Percentiles rank a stretch among this genome's conserved stretches.
phyloP scores from a whole-genome alignment of 1,139 yeast genomes.

The Kodamaea sp. region DNA sequence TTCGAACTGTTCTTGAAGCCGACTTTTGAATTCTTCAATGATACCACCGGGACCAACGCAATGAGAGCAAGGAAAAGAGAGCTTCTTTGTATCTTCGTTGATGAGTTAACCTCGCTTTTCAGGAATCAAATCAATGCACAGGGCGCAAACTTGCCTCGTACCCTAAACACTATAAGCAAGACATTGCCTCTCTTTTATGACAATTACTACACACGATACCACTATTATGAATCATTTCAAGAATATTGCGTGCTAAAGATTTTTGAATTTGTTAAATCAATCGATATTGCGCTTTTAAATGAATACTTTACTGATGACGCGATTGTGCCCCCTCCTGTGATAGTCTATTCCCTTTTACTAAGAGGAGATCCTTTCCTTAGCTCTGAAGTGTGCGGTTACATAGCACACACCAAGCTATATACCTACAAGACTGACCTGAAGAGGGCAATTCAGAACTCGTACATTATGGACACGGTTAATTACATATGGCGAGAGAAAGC shows the following conservation, averaged over 20 bases:
- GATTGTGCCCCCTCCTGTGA: constrained; percentile 39
- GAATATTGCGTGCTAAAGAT: constrained; percentile 9
- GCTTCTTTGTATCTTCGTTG: constrained; percentile 4
- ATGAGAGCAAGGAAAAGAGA: neutral
- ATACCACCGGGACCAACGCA: neutral
- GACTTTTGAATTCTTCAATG: neutral
- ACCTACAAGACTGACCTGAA: constrained; percentile 27
- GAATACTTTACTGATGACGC: constrained; percentile 12
- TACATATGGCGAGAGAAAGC: constrained; percentile 64
- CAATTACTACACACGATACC: constrained; percentile 6
- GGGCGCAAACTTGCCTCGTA: neutral
- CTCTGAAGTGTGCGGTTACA: constrained; percentile 51
- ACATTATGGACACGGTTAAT: constrained; percentile 62
- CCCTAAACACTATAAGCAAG: constrained; percentile 9
- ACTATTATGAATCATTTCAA: neutral
- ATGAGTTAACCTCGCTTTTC: constrained; percentile 5
- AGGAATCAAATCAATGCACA: constrained; percentile 3
- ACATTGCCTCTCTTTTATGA: constrained; percentile 11
- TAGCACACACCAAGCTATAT: constrained; percentile 44
- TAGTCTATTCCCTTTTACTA: constrained; percentile 39
- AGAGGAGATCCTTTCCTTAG: constrained; percentile 44
- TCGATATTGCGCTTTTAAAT: constrained; percentile 13
- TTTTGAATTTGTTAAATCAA: constrained; percentile 13
- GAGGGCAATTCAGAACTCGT: constrained; percentile 49
- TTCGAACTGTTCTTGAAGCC: constrained; percentile 5